A percentile compares a stretch with the other conserved stretches of the same genome.
Evolutionary conservation across 2,329 filamentous ascomycete genomes (phyloP).

Genomic region (Penicillium sp.): DNA sequence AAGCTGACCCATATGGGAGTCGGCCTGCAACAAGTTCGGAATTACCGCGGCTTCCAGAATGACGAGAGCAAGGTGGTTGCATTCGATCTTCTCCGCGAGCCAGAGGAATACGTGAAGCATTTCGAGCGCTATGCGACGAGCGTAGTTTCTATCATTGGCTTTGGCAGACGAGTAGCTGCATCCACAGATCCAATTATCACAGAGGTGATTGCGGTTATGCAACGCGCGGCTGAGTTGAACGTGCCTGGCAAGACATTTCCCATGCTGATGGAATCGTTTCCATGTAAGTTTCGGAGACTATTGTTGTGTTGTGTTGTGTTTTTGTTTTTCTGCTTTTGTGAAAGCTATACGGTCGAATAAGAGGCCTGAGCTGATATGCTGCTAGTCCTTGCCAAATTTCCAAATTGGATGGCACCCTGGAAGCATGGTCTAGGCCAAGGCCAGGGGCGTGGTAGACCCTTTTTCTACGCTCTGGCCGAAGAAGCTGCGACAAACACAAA

Average conservation of each 20-base stretch:
- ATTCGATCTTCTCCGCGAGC: constrained; percentile 36
- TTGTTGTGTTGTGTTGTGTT: neutral
- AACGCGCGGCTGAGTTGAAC: constrained; percentile 58
- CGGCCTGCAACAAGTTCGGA: constrained; percentile 57
- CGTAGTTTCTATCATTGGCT: constrained; percentile 44
- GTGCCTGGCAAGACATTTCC: constrained; percentile 58
- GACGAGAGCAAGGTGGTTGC: constrained; percentile 60
- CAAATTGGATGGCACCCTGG: constrained; percentile 53
- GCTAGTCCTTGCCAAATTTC: constrained; percentile 47
- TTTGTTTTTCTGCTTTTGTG: neutral
- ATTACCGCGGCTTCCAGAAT: constrained; percentile 57
- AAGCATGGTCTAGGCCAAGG: constrained; percentile 49
- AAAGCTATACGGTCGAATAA: neutral
- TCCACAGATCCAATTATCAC: constrained; percentile 60
- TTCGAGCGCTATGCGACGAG: constrained; percentile 46
- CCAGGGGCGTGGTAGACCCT: constrained; percentile 50
- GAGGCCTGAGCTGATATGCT: neutral
- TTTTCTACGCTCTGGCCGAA: constrained; percentile 55
- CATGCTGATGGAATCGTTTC: constrained; percentile 60
- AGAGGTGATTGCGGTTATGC: constrained; percentile 62
- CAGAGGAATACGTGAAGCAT: constrained; percentile 38
- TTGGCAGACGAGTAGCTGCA: constrained; percentile 40
- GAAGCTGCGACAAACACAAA: constrained; percentile 48
- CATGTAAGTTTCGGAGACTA: constrained; percentile 21
- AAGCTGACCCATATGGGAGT: constrained; percentile 57